These are phyloP conservation scores for Sphenostylis stenocarpa DNA, from an alignment of 306 rosid species.

Conservation along the genomic window DNA sequence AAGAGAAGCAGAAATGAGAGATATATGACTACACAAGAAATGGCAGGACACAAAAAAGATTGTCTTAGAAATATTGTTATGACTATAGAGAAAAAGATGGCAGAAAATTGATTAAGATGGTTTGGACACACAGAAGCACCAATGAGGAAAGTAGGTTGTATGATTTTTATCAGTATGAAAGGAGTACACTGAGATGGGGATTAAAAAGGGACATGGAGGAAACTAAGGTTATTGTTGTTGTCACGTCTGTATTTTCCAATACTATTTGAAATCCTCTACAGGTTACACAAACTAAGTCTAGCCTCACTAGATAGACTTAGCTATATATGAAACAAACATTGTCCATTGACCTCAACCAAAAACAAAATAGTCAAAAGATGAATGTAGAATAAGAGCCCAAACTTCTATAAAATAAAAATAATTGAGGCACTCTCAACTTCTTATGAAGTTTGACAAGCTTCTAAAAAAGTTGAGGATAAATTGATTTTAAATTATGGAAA, in stretches of 20 bases:
- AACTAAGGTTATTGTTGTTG: background rate
- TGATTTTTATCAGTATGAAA: background rate
- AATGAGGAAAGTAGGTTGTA: background rate
- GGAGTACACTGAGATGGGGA: background rate
- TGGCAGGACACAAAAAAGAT: background rate
- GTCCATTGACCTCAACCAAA: background rate
- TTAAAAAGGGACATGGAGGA: background rate
- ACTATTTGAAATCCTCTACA: background rate
- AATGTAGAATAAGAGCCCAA: conserved; percentile 3
- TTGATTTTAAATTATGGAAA: background rate
- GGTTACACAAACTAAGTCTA: background rate
- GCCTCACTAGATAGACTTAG: background rate
- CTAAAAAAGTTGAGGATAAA: background rate
- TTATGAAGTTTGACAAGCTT: background rate
- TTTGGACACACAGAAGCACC: background rate
- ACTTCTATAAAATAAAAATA: background rate
- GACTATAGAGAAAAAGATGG: background rate
- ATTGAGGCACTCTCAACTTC: background rate
- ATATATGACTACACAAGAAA: background rate
- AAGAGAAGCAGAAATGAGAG: background rate
- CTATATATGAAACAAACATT: background rate
- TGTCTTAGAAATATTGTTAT: background rate
- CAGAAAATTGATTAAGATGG: background rate
- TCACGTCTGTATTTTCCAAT: background rate
- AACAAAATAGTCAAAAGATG: background rate